Evolutionary conservation across 2,329 filamentous ascomycete genomes (phyloP), one percentile per base, ranked within the genome.

Genomic region (Hymenoscyphus fraxineus): DNA sequence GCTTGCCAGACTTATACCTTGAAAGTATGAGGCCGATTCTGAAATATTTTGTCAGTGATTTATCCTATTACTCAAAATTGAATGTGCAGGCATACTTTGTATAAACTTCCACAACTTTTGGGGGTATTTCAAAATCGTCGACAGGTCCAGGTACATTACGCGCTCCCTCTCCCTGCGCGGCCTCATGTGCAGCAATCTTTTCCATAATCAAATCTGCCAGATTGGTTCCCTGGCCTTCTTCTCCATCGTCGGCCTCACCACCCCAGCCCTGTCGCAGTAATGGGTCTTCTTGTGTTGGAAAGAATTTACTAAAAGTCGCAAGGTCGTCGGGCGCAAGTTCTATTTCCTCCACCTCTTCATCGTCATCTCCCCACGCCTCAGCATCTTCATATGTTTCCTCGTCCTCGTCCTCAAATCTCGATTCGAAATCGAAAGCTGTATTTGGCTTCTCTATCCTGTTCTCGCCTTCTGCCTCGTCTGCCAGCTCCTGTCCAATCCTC

Each of bases 41-140:
- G 66, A 59, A 27, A 51, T 27, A 38, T 5, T 7, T 7, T 54
- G 44, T 70, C 67, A 68, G 68, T 60, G 32, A 54, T 59, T 39
- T 16, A 7, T 19, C 51, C 47, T 22, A 35, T 35, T 13, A 38
- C 16, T 39, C 58, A n/a, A 39, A 59, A 16, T 71, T 0, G 7
- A 10, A 22, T 22, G 15, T 5, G 0, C 19, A n/a, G 9, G 6
- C 79, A 66, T 80, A 91, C 87, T 97, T 96, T 66, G 90, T 90
- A 77, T 96, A 98, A 16, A 97, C 94, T 75, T 98, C 94, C 16
- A 97, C 84, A 15, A 97, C 93, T 79, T 97, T 97, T 55, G 89
- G 89, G 2, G 93, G 93, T 60, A 99, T 82, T 75, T 97, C 91
- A 59, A 92, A 88, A 22, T 92, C 90, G 69, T 95, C 90, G 61